Base-by-base conservation (phyloP, 2,329 filamentous ascomycete species). In the Aspergillus persii region DNA sequence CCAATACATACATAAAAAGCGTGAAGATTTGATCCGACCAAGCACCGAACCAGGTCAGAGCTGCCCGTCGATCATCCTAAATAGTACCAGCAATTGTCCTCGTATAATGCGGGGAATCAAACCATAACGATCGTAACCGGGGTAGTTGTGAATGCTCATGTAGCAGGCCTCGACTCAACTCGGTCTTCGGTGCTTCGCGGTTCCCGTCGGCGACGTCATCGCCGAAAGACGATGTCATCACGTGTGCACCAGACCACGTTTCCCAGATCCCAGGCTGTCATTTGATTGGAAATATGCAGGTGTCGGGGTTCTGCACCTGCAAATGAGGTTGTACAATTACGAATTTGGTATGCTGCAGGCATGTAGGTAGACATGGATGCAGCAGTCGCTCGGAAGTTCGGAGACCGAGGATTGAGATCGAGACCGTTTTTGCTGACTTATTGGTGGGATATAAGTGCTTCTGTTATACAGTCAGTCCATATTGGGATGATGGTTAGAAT, bases 121-220 rank as follows among this genome's bases (percentile, higher is more conserved):
- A 26, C 15, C 46, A 49, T 49, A 36, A 11, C 15, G 11, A 33
- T 33, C 11, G 31, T 33, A 33, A 23, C 18, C 18, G 18, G 31
- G 31, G 31, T 36, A 36, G 15, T 36, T 36, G 33, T 36, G 30
- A 36, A 12, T 12, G 9, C 33, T 11, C 33, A 36, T 11, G 23
- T 15, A 12, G 23, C 31, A 12, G 18, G 36, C 11, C 23, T 15
- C 4, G 9, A 5, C 27, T 50, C 12, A n/a, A 31, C 27, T 55
- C 53, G 53, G 53, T 12, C 30, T 49, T 55, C 53, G 53, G 53
- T 55, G 29, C 7, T 55, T 55, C 29, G 53, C 53, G 31, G 8
- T 9, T 31, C 36, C 53, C 53, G 53, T 18, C 23, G 44, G 26
- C 30, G 53, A 33, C 39, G 53, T 54, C 53, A 49, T 48, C 36